Conservation (phyloP, 1,284 basidiomycete species). For the Xanthoconium separans region DNA sequence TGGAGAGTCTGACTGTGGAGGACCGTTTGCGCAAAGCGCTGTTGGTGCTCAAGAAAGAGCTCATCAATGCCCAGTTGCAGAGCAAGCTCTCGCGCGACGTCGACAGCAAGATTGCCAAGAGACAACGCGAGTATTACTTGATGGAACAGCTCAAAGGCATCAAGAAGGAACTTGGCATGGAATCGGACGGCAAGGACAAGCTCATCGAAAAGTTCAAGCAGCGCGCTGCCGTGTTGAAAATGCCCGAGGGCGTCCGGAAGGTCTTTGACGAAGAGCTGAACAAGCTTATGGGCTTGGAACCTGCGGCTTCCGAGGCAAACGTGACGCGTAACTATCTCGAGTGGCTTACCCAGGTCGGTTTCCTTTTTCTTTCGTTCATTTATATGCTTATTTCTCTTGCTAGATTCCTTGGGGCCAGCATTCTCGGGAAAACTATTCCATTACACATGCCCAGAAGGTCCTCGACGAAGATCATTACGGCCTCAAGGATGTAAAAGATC, state of each 20-base stretch:
- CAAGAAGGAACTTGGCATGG: constrained; percentile 98
- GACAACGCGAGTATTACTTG: constrained; percentile 96
- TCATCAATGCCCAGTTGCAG: constrained; percentile 96
- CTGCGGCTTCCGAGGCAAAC: constrained; percentile 90
- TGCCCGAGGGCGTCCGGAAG: constrained; percentile 91
- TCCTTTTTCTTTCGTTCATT: background rate
- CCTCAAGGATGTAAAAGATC: constrained; percentile 92
- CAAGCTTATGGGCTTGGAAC: constrained; percentile 91
- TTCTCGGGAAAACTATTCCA: constrained; percentile 92
- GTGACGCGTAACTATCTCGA: constrained; percentile 97
- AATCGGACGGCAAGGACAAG: constrained; percentile 97
- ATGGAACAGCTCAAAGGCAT: constrained; percentile 99
- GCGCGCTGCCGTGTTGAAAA: constrained; percentile 81
- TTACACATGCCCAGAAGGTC: constrained; percentile 80
- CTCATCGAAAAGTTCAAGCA: constrained; percentile 96
- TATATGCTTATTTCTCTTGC: constrained; percentile 2
- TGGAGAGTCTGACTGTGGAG: constrained; percentile 85
- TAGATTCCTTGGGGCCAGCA: constrained; percentile 96
- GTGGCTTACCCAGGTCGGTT: constrained; percentile 84
- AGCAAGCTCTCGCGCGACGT: constrained; percentile 94
- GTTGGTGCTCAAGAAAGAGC: constrained; percentile 94
- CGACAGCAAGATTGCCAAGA: constrained; percentile 94
- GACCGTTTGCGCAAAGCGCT: constrained; percentile 91
- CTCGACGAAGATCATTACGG: constrained; percentile 98
- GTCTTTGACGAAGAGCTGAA: constrained; percentile 97